phyloP scores from a whole-genome alignment of 306 rosid genomes.

The Trifolium dubium region DNA sequence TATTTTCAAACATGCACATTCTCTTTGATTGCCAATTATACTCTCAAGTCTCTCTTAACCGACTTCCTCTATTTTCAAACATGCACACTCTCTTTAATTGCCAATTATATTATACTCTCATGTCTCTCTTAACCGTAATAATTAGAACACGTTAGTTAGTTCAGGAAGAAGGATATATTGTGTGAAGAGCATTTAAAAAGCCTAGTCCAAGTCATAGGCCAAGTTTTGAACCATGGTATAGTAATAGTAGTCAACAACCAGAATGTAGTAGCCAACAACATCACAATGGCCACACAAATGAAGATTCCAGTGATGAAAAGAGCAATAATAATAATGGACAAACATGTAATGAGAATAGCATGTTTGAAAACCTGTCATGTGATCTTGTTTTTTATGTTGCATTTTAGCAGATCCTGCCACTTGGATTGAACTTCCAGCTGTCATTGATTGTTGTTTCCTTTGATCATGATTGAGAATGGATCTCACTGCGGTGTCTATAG shows the following conservation, averaged over 20 bases:
- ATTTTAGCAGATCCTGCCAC: neutral
- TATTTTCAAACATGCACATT: neutral
- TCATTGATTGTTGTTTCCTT: neutral
- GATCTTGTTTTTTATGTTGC: neutral
- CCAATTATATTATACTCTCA: neutral
- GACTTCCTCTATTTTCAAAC: neutral
- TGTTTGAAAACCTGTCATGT: conserved; percentile 31
- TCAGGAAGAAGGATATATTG: conserved; percentile 97
- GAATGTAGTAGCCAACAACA: conserved; percentile 26
- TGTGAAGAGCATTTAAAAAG: conserved; percentile 75
- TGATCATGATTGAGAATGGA: neutral
- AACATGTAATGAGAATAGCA: conserved; percentile 57
- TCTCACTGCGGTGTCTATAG: neutral
- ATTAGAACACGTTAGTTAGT: conserved; percentile 1
- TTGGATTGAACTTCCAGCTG: conserved; percentile 8
- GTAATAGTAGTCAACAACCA: conserved; percentile 11
- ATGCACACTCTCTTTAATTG: neutral
- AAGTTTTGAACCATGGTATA: conserved; percentile 64
- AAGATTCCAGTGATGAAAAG: conserved; percentile 53
- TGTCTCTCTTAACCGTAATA: neutral
- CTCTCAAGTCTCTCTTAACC: neutral
- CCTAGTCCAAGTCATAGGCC: conserved; percentile 75
- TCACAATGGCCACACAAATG: conserved; percentile 33
- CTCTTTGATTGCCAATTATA: neutral
- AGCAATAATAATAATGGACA: conserved; percentile 34